Conservation (phyloP, 345 rosid species). For the Litchi chinensis region DNA sequence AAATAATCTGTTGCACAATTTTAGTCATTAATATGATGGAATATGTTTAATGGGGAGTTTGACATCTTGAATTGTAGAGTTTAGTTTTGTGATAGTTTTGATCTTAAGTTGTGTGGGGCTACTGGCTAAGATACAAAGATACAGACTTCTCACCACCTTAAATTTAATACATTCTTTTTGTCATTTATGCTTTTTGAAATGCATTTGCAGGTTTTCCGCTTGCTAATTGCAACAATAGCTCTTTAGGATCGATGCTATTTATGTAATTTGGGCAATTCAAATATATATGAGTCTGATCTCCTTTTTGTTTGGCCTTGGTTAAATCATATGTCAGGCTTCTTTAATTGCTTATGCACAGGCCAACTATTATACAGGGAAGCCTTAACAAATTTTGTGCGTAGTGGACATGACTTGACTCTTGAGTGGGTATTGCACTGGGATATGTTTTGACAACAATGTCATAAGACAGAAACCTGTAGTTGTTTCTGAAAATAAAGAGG, state of each 20-base stretch:
- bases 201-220: background rate
- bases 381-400: background rate
- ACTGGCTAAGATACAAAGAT: background rate
- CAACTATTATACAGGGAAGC: background rate
- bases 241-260: background rate
- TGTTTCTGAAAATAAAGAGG: constrained; percentile 1
- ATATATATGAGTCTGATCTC: background rate
- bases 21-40: background rate
- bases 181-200: background rate
- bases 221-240: background rate
- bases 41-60: background rate
- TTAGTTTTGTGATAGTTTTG: background rate
- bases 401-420: background rate
- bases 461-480: background rate
- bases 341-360: background rate
- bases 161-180: background rate
- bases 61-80: background rate
- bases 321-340: background rate
- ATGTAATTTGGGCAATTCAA: background rate
- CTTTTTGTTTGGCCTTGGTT: background rate
- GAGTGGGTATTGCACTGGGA: background rate
- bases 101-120: background rate
- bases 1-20: background rate
- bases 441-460: background rate
- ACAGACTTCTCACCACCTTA: background rate